phyloP scores from a whole-genome alignment of 257 asterid genomes.

The Schizonepeta tenuifolia region DNA sequence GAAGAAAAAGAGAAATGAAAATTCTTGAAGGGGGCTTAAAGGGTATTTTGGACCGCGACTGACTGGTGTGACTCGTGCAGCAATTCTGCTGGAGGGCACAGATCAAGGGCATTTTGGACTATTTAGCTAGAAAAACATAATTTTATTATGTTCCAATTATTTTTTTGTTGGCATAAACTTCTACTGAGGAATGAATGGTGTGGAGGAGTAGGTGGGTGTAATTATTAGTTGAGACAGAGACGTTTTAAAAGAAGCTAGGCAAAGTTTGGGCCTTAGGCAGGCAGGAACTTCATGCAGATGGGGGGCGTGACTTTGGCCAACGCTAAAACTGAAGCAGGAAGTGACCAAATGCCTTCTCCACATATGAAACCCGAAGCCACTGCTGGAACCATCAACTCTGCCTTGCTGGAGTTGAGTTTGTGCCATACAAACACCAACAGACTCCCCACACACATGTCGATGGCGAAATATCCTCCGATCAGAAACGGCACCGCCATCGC shows the following conservation, averaged over 20 bases:
- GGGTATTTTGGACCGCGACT: too few species aligned
- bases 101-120: too few species aligned
- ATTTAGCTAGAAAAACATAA: too few species aligned
- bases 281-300: slow-evolving; percentile 75
- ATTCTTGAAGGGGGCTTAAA: too few species aligned
- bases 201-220: neutral
- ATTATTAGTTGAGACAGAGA: neutral
- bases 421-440: slow-evolving; percentile 67
- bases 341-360: slow-evolving; percentile 87
- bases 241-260: neutral
- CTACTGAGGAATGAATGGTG: too few species aligned
- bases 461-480: slow-evolving; percentile 71
- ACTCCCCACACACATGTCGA: slow-evolving; percentile 92
- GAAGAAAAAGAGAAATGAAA: too few species aligned
- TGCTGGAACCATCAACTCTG: slow-evolving; percentile 72
- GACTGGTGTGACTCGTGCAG: too few species aligned
- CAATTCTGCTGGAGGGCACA: too few species aligned
- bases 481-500: slow-evolving; percentile 91
- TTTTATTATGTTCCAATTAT: too few species aligned
- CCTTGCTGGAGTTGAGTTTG: slow-evolving; percentile 49
- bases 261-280: slow-evolving; percentile 31
- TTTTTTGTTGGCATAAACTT: too few species aligned
- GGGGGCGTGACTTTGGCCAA: slow-evolving; percentile 76
- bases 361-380: slow-evolving; percentile 87
- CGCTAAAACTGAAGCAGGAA: slow-evolving; percentile 80